Evolutionary conservation across 768 basidiomycete species (phyloP).

Genomic region (Pluteus cervinus): DNA sequence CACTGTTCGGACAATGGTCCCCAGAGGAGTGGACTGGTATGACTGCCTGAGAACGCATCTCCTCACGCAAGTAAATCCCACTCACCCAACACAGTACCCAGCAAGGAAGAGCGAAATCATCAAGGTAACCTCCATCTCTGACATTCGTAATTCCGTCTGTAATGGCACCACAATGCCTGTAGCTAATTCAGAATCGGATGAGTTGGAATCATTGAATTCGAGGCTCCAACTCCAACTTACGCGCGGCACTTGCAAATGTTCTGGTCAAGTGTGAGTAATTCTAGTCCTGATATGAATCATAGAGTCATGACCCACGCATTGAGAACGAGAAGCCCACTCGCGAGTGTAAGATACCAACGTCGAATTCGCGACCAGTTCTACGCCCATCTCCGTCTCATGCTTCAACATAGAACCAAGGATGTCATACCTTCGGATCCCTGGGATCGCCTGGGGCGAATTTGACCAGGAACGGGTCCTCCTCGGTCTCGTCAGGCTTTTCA

Average conservation of each 20-base stretch:
- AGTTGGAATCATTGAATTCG: neutral
- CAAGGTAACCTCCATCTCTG: constrained; percentile 44
- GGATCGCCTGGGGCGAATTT: constrained; percentile 33
- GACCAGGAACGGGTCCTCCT: constrained; percentile 27
- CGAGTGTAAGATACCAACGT: constrained; percentile 48
- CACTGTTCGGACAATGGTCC: constrained; percentile 49
- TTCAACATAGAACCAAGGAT: too few relatives aligned
- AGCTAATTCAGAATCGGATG: constrained; percentile 20
- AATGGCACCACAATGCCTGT: constrained; percentile 41
- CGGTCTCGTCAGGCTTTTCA: too few relatives aligned
- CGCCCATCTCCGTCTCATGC: too few relatives aligned
- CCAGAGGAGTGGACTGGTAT: constrained; percentile 44
- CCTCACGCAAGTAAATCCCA: neutral
- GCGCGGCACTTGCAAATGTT: constrained; percentile 59
- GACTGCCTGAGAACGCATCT: neutral
- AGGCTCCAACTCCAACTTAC: constrained; percentile 17
- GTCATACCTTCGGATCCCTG: constrained; percentile 40
- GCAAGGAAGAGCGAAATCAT: constrained; percentile 58
- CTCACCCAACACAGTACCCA: constrained; percentile 60
- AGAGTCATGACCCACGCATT: constrained; percentile 37
- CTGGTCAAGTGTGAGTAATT: constrained; percentile 21
- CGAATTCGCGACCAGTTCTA: constrained; percentile 44
- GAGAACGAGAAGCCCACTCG: constrained; percentile 44
- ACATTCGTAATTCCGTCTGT: constrained; percentile 41
- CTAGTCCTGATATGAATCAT: neutral